These are phyloP conservation scores for Fagopyrum esculentum DNA, from an alignment of 148 eudicot genomes.

Conservation along the genomic window DNA sequence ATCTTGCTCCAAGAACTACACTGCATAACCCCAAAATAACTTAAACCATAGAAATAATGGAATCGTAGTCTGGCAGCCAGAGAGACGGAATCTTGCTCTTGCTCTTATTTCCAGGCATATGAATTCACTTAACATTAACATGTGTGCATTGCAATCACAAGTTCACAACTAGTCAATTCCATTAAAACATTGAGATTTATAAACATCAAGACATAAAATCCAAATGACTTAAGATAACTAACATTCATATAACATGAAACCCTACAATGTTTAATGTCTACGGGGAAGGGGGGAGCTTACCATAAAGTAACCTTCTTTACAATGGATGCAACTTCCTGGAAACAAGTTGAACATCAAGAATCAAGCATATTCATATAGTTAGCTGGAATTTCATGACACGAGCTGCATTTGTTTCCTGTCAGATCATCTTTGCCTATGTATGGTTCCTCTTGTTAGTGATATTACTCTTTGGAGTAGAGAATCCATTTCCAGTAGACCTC, in stretches of 20 bases:
- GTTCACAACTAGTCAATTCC: neutral
- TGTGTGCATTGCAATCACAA: neutral
- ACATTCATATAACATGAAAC: neutral
- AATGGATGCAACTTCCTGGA: neutral
- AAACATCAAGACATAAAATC: neutral
- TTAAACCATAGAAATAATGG: neutral
- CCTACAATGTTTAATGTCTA: neutral
- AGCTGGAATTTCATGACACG: neutral
- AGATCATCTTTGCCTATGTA: neutral
- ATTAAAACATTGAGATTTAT: neutral
- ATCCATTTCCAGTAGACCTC: neutral
- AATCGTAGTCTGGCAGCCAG: neutral
- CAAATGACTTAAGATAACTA: neutral
- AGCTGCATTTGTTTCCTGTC: neutral
- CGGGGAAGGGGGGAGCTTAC: neutral
- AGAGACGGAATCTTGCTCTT: neutral
- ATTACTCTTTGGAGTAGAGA: constrained; percentile 4
- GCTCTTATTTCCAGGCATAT: neutral
- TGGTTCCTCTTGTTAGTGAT: neutral
- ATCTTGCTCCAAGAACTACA: too few relatives aligned
- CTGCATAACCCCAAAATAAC: neutral
- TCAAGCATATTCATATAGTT: neutral
- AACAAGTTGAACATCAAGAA: neutral
- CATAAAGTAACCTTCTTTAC: neutral
- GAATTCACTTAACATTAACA: neutral